Conservation (phyloP, 495 filamentous ascomycete genomes). For the Penicillium paxilli region DNA sequence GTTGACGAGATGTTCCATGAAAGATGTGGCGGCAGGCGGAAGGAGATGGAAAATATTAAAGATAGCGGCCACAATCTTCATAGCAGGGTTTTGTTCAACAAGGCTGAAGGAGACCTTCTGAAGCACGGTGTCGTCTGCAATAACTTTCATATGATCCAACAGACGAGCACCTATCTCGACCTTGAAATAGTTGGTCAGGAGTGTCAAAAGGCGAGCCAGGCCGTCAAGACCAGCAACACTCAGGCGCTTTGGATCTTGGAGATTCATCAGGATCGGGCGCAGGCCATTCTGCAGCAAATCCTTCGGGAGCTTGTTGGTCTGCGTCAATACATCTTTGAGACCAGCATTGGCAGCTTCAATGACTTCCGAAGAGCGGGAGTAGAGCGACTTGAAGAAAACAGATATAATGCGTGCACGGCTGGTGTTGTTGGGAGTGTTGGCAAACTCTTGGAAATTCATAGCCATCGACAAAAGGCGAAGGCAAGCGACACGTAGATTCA, state of each 20-base stretch:
- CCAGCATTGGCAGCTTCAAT: constrained; percentile 93
- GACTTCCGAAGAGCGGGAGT: constrained; percentile 85
- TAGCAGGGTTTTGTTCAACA: constrained; percentile 84
- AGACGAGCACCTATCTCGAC: constrained; percentile 92
- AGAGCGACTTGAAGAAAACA: constrained; percentile 96
- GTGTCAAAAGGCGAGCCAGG: constrained; percentile 79
- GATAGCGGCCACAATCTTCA: constrained; percentile 90
- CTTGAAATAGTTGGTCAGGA: constrained; percentile 98
- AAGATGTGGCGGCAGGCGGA: constrained; percentile 81
- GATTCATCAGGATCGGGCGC: constrained; percentile 89
- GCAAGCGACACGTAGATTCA: constrained; percentile 89
- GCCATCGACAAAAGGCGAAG: constrained; percentile 90
- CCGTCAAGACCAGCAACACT: constrained; percentile 90
- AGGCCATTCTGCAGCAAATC: constrained; percentile 93
- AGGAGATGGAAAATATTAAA: constrained; percentile 96
- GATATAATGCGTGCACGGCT: constrained; percentile 84
- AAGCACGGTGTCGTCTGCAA: constrained; percentile 75
- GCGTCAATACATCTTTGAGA: constrained; percentile 77
- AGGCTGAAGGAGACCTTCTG: constrained; percentile 92
- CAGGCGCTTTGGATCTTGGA: constrained; percentile 89
- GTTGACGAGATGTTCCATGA: constrained; percentile 85
- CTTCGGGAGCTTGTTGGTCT: constrained; percentile 90
- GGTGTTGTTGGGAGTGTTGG: constrained; percentile 64
- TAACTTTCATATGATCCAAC: constrained; percentile 86
- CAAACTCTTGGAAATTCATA: constrained; percentile 88